Evolutionary conservation across 2,329 filamentous ascomycete genomes (phyloP), one percentile per base, ranked within the genome.

Genomic region (Sporothrix euskadiensis): DNA sequence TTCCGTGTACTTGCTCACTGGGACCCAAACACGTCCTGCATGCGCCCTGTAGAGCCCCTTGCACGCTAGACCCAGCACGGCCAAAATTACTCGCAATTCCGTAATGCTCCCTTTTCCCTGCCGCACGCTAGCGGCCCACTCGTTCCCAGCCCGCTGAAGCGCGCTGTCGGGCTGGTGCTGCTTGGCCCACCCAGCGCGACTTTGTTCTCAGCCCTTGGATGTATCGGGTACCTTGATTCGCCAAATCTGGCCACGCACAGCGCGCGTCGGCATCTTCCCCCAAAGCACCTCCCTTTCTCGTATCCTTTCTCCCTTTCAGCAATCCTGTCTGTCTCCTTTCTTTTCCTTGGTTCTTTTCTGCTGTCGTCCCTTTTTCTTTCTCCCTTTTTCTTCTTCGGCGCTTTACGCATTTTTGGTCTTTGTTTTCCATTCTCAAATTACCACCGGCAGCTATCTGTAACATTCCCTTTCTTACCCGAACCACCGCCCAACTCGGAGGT

Each of bases 401-500:
- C 35, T 5, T 14, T 26, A 19, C 39, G 49, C 56, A 10, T 35
- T 69, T 65, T 61, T 70, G 59, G 22, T 6, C 9, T 8, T 65
- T 52, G 49, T 69, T 71, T 47, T 59, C 56, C 16, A 22, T 72
- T 61, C 32, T 57, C 22, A 19, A 35, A 39, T 49, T 35, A 56
- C 57, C 57, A 10, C 16, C 57, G 2, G 30, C 30, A 56, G 35
- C 68, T 47, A 57, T 59, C 47, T 71, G n/a, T 7, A 35, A n/a
- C 7, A 12, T 71, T 30, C 44, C 16, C 16, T 47, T 26, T 22
- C 8, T 35, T 19, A 6, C 22, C n/a, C 63, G 59, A 19, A 39
- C 71, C 73, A 71, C 66, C 74, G 74, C 63, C 73, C 74, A 75
- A 75, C 74, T 75, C 74, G 74, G 73, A 74, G 74, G 71, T 72